Evolutionary conservation across 192 early-diverging fungal species (phyloP).

Genomic region (Coemansia sp.): DNA sequence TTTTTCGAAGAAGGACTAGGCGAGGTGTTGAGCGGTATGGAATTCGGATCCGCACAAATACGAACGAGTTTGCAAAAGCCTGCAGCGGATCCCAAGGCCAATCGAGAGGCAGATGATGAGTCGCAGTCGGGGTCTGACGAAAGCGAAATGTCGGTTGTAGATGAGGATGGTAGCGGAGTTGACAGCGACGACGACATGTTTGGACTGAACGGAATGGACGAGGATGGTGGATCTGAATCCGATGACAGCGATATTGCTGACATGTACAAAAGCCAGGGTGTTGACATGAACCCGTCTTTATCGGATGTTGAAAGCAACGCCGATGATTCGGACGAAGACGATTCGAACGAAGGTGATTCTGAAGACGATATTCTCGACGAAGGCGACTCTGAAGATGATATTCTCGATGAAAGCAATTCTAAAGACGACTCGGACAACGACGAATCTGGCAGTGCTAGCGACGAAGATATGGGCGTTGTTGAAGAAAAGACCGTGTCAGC

Average conservation of each 20-base stretch:
- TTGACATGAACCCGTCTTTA: conserved; percentile 29
- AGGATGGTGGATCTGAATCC: conserved; percentile 19
- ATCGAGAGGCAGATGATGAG: conserved; percentile 3
- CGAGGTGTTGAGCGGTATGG: conserved; percentile 34
- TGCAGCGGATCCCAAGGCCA: background rate
- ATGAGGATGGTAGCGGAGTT: conserved; percentile 8
- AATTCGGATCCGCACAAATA: conserved; percentile 37
- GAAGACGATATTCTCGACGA: background rate
- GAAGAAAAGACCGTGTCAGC: conserved; percentile 8
- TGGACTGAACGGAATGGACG: conserved; percentile 37
- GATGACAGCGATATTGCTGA: conserved; percentile 54
- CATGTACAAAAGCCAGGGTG: conserved; percentile 26
- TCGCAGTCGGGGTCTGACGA: conserved; percentile 2
- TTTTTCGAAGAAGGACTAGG: conserved; percentile 53
- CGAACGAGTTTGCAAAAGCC: conserved; percentile 2
- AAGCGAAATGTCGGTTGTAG: background rate
- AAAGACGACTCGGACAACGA: background rate
- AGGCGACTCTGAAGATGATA: background rate
- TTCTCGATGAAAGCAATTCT: background rate
- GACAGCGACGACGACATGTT: conserved; percentile 31
- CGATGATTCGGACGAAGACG: background rate
- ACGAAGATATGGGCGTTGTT: conserved; percentile 4
- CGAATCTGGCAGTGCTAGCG: background rate
- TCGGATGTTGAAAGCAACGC: conserved; percentile 15
- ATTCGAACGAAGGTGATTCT: background rate